Evolutionary conservation across 1,284 basidiomycete species (phyloP), one percentile per base, ranked within the genome.

Genomic region (Ceratobasidium sp.): DNA sequence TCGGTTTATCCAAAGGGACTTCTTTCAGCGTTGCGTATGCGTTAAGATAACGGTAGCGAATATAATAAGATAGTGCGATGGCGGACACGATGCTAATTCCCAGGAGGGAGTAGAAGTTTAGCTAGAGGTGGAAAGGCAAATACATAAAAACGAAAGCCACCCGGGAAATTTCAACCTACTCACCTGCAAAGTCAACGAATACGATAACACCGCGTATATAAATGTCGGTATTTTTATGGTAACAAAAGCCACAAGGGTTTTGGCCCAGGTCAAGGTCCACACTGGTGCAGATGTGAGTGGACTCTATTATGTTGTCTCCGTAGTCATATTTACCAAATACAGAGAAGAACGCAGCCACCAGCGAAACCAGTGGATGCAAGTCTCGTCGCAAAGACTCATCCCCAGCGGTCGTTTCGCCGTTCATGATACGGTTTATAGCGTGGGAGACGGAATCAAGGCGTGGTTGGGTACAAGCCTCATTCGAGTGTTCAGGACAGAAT

Each of bases 61-160:
- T 90, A 82, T 90, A 88, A 74, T 94, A 92, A 78, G 93, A 92
- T 31, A 93, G 76, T 1, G 84, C 87, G 57, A 92, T 83, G 1
- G 84, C 82, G 1, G 87, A 87, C 3, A 87, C 81, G 17, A 82
- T 79, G 72, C 94, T 92, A 15, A 96, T 84, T 64, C 90, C 83
- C 10, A 90, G 88, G 72, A 96, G 89, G 54, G 90, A 91, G 83
- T 91, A 94, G 77, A 96, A 95, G 73, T 93, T 93, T 57, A 96
- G 85, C 86, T 95, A 78, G 32, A 38, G 49, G 55, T 25, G 40
- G 29, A 56, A 52, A 32, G 45, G 72, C 55, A 71, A 42, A 45
- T 52, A 49, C 15, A 70, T 34, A 52, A 56, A 57, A 70, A 40
- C 15, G 20, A 31, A 52, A 38, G 47, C 64, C 31, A 69, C 32